Evolutionary conservation across 345 rosid genomes (phyloP).

Genomic region (Brassica rapa): DNA sequence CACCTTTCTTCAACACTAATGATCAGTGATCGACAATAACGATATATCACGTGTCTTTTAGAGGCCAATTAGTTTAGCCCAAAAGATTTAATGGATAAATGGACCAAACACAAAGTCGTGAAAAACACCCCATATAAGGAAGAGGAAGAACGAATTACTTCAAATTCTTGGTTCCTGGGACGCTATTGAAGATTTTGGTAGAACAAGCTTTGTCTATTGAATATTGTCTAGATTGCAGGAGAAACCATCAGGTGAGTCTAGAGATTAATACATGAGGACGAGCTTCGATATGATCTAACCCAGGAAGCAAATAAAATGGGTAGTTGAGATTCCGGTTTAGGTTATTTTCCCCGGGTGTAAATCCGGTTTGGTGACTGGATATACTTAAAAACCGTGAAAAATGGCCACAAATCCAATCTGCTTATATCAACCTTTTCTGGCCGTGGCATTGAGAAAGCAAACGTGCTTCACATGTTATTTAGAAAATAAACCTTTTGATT

Average conservation of each 20-base stretch:
- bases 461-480: background rate
- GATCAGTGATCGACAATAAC: background rate
- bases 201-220: constrained; percentile 52
- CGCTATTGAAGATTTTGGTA: constrained; percentile 45
- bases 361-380: constrained; percentile 6
- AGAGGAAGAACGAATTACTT: constrained; percentile 31
- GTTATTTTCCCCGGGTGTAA: background rate
- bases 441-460: background rate
- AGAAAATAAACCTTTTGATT: background rate
- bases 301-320: constrained; percentile 6
- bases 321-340: background rate
- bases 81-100: background rate
- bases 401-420: background rate
- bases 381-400: background rate
- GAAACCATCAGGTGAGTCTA: constrained; percentile 39
- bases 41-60: background rate
- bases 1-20: background rate
- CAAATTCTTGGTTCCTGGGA: constrained; percentile 62
- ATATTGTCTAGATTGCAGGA: constrained; percentile 59
- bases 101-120: background rate
- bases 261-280: constrained; percentile 6
- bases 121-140: background rate
- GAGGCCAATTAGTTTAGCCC: background rate
- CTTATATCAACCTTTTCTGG: background rate
- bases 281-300: background rate